Conservation (phyloP, 78 protist genomes). For the Dictyostelium citrinum region DNA sequence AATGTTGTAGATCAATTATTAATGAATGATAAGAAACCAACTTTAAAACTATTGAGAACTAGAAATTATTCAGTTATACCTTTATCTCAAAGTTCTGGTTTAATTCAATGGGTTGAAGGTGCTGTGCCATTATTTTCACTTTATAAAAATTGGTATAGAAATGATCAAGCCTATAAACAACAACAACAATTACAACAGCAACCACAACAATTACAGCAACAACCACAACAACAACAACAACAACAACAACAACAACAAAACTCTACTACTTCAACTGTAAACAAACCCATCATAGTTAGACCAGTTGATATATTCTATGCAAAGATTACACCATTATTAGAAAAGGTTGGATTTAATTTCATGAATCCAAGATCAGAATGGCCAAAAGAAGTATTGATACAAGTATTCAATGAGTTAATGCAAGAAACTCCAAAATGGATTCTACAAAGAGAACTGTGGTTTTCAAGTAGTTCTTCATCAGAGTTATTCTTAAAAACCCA, state of each 20-base stretch:
- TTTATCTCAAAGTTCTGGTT: slow-evolving; percentile 83
- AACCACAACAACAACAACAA: neutral
- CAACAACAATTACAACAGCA: neutral
- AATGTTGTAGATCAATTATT: slow-evolving; percentile 76
- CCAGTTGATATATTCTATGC: slow-evolving; percentile 73
- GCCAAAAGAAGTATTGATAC: slow-evolving; percentile 74
- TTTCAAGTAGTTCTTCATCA: slow-evolving; percentile 33
- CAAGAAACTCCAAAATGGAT: slow-evolving; percentile 85
- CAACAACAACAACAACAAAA: neutral
- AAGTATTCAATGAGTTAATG: slow-evolving; percentile 64
- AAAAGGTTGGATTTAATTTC: slow-evolving; percentile 60
- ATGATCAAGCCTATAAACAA: slow-evolving; percentile 26
- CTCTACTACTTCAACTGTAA: neutral
- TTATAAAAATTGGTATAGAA: slow-evolving; percentile 81
- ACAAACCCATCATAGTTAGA: slow-evolving; percentile 10
- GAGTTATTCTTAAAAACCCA: slow-evolving; percentile 75
- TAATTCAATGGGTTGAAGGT: slow-evolving; percentile 94
- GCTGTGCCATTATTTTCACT: slow-evolving; percentile 84
- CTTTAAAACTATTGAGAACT: slow-evolving; percentile 45
- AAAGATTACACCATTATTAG: slow-evolving; percentile 77
- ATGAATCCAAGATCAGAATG: slow-evolving; percentile 61
- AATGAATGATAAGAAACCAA: slow-evolving; percentile 1
- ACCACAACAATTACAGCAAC: neutral
- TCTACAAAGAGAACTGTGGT: slow-evolving; percentile 81
- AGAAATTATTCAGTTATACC: slow-evolving; percentile 92